Evolutionary conservation across 192 early-diverging fungal genomes (phyloP).

Genomic region (Dissophora ornata): DNA sequence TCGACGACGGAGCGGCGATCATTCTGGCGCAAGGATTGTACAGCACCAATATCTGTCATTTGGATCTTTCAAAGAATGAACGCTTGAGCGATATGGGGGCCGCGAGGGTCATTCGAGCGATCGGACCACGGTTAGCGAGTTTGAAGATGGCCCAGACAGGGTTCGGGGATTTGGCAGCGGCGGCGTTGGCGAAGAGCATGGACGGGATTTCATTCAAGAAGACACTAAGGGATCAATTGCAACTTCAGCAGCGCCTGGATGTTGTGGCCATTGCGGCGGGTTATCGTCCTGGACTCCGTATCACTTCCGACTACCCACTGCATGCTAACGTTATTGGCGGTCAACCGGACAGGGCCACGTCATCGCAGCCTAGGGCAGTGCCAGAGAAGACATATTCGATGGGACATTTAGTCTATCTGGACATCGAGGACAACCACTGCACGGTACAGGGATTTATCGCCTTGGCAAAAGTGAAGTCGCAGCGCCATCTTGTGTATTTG

Average conservation of each 20-base stretch:
- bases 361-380: background rate
- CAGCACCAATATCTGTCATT: constrained; percentile 33
- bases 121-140: constrained; percentile 37
- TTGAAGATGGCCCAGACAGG: constrained; percentile 49
- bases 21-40: constrained; percentile 44
- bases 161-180: constrained; percentile 46
- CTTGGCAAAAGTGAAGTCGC: constrained; percentile 28
- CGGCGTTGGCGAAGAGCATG: constrained; percentile 44
- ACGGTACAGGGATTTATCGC: constrained; percentile 31
- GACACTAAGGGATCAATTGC: constrained; percentile 25
- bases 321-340: background rate
- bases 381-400: constrained; percentile 24
- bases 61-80: constrained; percentile 48
- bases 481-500: constrained; percentile 31
- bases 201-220: constrained; percentile 45
- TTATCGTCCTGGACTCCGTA: constrained; percentile 32
- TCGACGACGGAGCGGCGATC: constrained; percentile 38
- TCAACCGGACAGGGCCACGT: background rate
- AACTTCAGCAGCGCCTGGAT: constrained; percentile 43
- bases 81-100: constrained; percentile 27
- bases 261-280: constrained; percentile 35
- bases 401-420: constrained; percentile 40
- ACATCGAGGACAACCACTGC: constrained; percentile 46
- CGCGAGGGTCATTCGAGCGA: constrained; percentile 37
- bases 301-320: background rate